A percentile compares a stretch with the other conserved stretches of the same genome.
These are phyloP conservation scores for Astrothelium subdiscretum DNA, from an alignment of 495 filamentous ascomycete genomes.

Conservation along the genomic window DNA sequence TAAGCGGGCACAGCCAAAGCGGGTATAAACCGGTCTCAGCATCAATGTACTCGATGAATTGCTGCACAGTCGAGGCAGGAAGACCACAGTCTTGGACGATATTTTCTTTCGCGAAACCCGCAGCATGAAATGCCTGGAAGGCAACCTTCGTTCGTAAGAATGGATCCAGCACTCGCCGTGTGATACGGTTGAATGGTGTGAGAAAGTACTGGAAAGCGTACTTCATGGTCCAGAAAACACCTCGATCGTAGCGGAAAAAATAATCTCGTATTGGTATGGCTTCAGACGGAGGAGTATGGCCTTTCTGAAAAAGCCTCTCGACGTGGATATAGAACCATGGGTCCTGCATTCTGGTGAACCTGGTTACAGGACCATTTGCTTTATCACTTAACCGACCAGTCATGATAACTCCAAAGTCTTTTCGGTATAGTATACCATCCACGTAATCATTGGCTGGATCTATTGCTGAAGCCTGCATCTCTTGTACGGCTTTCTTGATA, in stretches of 20 bases:
- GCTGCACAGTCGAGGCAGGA: slow-evolving; percentile 37
- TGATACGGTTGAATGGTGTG: slow-evolving; percentile 42
- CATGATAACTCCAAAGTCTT: slow-evolving; percentile 39
- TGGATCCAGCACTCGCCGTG: slow-evolving; percentile 48
- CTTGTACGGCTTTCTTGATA: slow-evolving; percentile 15
- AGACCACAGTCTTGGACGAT: slow-evolving; percentile 49
- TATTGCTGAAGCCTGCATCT: slow-evolving; percentile 29
- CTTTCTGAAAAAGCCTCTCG: slow-evolving; percentile 1
- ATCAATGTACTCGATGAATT: slow-evolving; percentile 42
- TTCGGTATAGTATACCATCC: slow-evolving; percentile 38
- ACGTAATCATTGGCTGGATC: slow-evolving; percentile 22
- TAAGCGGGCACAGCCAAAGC: slow-evolving; percentile 49
- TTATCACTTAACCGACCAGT: slow-evolving; percentile 38
- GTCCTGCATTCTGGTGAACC: slow-evolving; percentile 18
- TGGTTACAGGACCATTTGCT: slow-evolving; percentile 21
- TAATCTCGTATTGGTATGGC: slow-evolving; percentile 43
- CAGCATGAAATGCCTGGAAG: slow-evolving; percentile 48
- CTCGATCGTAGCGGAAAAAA: slow-evolving; percentile 50
- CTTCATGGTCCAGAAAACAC: slow-evolving; percentile 47
- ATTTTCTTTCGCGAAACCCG: slow-evolving; percentile 40
- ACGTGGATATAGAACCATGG: slow-evolving; percentile 26
- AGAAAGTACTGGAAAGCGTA: slow-evolving; percentile 45
- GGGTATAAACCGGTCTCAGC: slow-evolving; percentile 42
- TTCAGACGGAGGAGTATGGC: slow-evolving; percentile 28
- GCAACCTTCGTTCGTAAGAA: slow-evolving; percentile 55